phyloP scores from a whole-genome alignment of 2,329 filamentous ascomycete species.

The Neonectria punicea region DNA sequence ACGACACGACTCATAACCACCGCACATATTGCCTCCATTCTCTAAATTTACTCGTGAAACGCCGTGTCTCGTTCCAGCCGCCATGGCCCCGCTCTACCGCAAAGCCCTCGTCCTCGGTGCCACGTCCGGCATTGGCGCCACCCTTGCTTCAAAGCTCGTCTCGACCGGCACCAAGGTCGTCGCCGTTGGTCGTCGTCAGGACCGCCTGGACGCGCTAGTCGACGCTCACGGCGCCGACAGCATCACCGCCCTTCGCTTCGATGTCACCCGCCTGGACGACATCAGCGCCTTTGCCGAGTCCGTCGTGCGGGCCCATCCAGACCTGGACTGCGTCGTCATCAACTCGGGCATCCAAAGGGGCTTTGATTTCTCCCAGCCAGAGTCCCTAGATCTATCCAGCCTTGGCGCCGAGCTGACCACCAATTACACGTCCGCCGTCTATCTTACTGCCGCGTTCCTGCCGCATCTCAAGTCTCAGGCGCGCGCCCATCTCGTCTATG shows the following conservation, averaged over 20 bases:
- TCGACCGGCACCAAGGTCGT: constrained; percentile 56
- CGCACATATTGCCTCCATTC: background rate
- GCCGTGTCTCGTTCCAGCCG: background rate
- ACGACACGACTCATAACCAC: background rate
- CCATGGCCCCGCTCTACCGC: constrained; percentile 41
- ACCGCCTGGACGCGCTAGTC: constrained; percentile 61
- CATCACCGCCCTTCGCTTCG: constrained; percentile 52
- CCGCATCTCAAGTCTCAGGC: constrained; percentile 37
- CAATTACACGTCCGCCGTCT: constrained; percentile 43
- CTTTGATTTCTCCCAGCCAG: constrained; percentile 45
- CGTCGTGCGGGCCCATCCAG: constrained; percentile 29
- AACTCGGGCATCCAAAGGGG: constrained; percentile 66
- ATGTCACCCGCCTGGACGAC: constrained; percentile 56
- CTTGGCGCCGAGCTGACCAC: constrained; percentile 42
- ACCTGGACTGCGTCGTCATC: constrained; percentile 61
- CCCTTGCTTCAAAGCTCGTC: constrained; percentile 53
- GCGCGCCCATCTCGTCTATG: constrained; percentile 34
- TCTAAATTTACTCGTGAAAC: background rate
- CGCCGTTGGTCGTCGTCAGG: constrained; percentile 58
- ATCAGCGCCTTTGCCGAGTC: constrained; percentile 39
- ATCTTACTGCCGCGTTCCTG: constrained; percentile 43
- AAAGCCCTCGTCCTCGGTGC: constrained; percentile 56
- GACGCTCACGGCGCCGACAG: constrained; percentile 52
- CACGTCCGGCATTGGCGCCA: constrained; percentile 43
- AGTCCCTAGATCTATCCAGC: constrained; percentile 42